A percentile compares a stretch with the other conserved stretches of the same genome.
Evolutionary conservation across 768 basidiomycete genomes (phyloP).

Genomic region (Boletus rubropictus): DNA sequence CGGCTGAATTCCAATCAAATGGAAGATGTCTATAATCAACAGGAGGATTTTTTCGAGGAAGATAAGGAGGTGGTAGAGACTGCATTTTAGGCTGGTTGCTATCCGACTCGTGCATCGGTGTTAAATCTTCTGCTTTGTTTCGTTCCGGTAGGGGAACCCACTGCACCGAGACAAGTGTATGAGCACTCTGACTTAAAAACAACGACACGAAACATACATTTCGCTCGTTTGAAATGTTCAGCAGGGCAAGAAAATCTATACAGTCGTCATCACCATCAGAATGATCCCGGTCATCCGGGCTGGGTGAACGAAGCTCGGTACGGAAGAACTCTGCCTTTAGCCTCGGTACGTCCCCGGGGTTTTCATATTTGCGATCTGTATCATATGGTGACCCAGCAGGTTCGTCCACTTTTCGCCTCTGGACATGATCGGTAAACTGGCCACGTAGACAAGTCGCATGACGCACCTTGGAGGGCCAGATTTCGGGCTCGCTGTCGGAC

Average conservation of each 20-base stretch:
- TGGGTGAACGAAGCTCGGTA: constrained; percentile 3
- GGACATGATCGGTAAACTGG: neutral
- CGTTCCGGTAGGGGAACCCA: constrained; percentile 23
- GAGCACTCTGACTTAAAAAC: neutral
- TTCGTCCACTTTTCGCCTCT: constrained; percentile 21
- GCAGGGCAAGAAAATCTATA: constrained; percentile 20
- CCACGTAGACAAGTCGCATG: neutral
- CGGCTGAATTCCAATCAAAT: constrained; percentile 10
- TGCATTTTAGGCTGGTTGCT: neutral
- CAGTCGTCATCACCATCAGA: constrained; percentile 19
- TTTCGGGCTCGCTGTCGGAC: constrained; percentile 29
- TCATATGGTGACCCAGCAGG: neutral
- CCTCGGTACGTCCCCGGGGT: neutral
- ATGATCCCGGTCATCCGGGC: neutral
- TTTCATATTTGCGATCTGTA: neutral
- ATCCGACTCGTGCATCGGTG: constrained; percentile 9
- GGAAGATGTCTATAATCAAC: constrained; percentile 19
- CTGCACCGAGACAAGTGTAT: constrained; percentile 10
- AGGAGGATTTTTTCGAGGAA: constrained; percentile 14
- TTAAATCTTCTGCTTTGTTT: constrained; percentile 31
- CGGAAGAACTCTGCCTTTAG: constrained; percentile 2
- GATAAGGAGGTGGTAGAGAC: constrained; percentile 1
- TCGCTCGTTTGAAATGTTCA: constrained; percentile 28
- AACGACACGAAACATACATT: constrained; percentile 16
- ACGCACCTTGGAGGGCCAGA: constrained; percentile 19